Conservation (phyloP, 1,139 yeast genomes). For the Spathaspora jeffriesii region DNA sequence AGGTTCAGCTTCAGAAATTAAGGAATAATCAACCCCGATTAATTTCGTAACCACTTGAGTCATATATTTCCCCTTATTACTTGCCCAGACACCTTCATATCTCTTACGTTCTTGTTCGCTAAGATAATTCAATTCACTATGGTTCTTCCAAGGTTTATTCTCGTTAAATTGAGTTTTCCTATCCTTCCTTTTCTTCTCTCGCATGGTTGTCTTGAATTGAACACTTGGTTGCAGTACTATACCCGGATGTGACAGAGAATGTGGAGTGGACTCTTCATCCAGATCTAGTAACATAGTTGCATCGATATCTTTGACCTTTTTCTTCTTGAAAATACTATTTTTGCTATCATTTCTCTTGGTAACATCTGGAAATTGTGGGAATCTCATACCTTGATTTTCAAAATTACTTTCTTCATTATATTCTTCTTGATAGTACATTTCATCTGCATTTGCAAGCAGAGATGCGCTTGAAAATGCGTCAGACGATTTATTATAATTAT, state of each 20-base stretch:
- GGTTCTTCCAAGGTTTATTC: slow-evolving; percentile 96
- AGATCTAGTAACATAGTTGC: slow-evolving; percentile 14
- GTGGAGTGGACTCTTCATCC: slow-evolving; percentile 13
- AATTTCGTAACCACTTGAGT: slow-evolving; percentile 37
- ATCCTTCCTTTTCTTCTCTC: slow-evolving; percentile 47
- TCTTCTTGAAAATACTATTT: slow-evolving; percentile 15
- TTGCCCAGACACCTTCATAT: slow-evolving; percentile 93
- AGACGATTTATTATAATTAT: slow-evolving; percentile 1
- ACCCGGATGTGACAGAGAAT: slow-evolving; percentile 16
- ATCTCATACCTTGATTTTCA: slow-evolving; percentile 9
- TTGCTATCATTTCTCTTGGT: slow-evolving; percentile 8
- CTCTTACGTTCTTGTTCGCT: slow-evolving; percentile 79
- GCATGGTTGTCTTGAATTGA: slow-evolving; percentile 65
- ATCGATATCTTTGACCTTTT: slow-evolving; percentile 18
- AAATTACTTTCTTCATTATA: slow-evolving; percentile 8
- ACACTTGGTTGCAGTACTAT: slow-evolving; percentile 23
- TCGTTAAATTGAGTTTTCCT: slow-evolving; percentile 67
- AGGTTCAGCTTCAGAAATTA: slow-evolving; percentile 15
- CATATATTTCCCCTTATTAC: slow-evolving; percentile 72
- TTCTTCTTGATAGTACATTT: slow-evolving; percentile 12
- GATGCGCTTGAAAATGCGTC: slow-evolving; percentile 16
- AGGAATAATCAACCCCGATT: slow-evolving; percentile 26
- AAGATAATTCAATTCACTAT: slow-evolving; percentile 58
- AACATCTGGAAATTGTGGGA: slow-evolving; percentile 31
- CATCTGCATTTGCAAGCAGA: slow-evolving; percentile 10